Percentiles rank a stretch among this genome's conserved stretches.
These are phyloP conservation scores for Acanthamoeba lenticulata DNA, from an alignment of 208 protist genomes.

Conservation along the genomic window DNA sequence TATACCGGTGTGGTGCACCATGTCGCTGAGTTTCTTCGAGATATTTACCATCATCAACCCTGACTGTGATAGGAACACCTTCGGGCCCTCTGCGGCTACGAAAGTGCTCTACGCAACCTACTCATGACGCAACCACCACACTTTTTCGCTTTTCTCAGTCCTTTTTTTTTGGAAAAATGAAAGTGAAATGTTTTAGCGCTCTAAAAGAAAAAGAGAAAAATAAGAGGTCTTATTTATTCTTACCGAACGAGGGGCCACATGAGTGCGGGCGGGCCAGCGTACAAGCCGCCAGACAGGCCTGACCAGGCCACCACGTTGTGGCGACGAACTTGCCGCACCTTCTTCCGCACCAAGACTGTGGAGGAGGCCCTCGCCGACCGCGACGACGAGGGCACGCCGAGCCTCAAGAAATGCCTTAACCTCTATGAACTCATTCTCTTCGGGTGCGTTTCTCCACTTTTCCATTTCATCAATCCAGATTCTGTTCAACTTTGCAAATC, in stretches of 20 bases:
- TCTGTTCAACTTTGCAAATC: background rate
- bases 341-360: slow-evolving; percentile 19
- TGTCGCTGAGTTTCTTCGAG: too few species aligned
- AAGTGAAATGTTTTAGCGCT: too few species aligned
- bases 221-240: too few species aligned
- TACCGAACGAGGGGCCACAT: background rate
- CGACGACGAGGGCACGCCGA: background rate
- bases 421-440: slow-evolving; percentile 29
- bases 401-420: slow-evolving; percentile 22
- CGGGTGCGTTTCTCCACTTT: background rate
- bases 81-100: too few species aligned
- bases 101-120: too few species aligned
- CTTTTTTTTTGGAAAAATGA: too few species aligned
- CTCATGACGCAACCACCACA: too few species aligned
- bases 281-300: background rate
- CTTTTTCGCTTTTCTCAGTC: too few species aligned
- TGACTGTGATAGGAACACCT: too few species aligned
- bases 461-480: background rate
- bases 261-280: background rate
- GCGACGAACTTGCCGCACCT: background rate
- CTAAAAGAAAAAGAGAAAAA: background rate
- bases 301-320: background rate
- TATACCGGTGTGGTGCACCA: too few species aligned
- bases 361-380: slow-evolving; percentile 38
- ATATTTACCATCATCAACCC: too few species aligned